Conservation (phyloP, 495 filamentous ascomycete genomes). For the Penicillium turbatum region DNA sequence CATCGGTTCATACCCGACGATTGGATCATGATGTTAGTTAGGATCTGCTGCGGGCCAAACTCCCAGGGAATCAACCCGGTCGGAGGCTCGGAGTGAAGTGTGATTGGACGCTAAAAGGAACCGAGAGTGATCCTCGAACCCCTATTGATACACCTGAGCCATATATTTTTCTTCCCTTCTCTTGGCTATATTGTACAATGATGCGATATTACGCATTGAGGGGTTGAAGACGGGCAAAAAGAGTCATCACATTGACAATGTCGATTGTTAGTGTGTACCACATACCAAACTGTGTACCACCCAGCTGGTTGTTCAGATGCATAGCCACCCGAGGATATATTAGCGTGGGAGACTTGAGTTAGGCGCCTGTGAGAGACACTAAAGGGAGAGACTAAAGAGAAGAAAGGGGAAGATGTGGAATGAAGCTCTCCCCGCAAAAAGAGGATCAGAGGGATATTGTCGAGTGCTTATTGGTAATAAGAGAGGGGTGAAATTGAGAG, state of each 20-base stretch:
- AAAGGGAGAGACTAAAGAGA: too few relatives aligned
- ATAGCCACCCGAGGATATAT: not conserved
- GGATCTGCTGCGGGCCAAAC: not conserved
- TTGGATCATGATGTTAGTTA: not conserved
- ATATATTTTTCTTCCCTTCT: not conserved
- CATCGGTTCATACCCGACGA: not conserved
- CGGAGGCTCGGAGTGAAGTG: slow-evolving; percentile 15
- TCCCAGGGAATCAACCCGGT: slow-evolving; percentile 6
- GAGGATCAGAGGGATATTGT: not conserved
- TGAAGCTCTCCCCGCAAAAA: not conserved
- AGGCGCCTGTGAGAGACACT: too few relatives aligned
- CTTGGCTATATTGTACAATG: too few relatives aligned
- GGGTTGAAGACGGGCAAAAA: not conserved
- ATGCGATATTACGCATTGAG: not conserved
- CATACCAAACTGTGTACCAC: not conserved
- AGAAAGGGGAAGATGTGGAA: not conserved
- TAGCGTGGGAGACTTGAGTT: not conserved
- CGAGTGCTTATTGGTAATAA: not conserved
- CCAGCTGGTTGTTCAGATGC: not conserved
- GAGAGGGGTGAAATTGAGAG: not conserved
- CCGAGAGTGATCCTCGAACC: not conserved
- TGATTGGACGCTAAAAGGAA: slow-evolving; percentile 13
- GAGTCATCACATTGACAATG: not conserved
- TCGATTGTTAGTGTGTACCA: not conserved
- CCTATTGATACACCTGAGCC: not conserved